Conservation (phyloP, 306 rosid species). For the Fagus sylvatica region DNA sequence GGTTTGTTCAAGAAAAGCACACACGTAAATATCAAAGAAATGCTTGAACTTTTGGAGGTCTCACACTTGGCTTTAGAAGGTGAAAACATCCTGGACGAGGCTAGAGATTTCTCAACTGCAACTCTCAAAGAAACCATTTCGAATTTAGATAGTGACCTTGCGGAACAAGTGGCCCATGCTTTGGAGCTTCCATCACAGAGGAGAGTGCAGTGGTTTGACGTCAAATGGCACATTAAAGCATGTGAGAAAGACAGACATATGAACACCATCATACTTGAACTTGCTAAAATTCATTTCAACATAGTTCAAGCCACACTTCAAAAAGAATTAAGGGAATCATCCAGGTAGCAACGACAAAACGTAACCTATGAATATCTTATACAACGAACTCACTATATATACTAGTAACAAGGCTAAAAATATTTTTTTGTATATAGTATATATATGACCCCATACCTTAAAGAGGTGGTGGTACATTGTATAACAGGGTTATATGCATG, state of each 20-base stretch:
- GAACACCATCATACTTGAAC: constrained; percentile 31
- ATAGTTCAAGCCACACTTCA: constrained; percentile 46
- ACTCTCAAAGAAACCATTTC: constrained; percentile 5
- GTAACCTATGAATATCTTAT: background rate
- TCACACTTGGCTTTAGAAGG: constrained; percentile 29
- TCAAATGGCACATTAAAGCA: constrained; percentile 45
- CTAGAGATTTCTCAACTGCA: background rate
- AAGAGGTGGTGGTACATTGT: no score
- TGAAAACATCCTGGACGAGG: constrained; percentile 23
- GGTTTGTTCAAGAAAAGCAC: background rate
- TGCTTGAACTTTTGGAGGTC: constrained; percentile 27
- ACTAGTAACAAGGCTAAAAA: no score
- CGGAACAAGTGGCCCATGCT: constrained; percentile 33
- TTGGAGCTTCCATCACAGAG: constrained; percentile 53
- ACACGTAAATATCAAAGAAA: constrained; percentile 2
- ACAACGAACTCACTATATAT: background rate
- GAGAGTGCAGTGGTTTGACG: constrained; percentile 67
- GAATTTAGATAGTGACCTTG: background rate
- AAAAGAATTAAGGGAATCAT: constrained; percentile 46
- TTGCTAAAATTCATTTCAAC: constrained; percentile 55
- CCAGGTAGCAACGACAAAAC: constrained; percentile 25
- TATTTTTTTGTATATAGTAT: no score
- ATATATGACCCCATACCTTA: no score
- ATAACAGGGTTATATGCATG: no score
- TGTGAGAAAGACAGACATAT: constrained; percentile 7